Base-by-base conservation (phyloP, 495 filamentous ascomycete species). In the Hypoxylon lienhwacheense region DNA sequence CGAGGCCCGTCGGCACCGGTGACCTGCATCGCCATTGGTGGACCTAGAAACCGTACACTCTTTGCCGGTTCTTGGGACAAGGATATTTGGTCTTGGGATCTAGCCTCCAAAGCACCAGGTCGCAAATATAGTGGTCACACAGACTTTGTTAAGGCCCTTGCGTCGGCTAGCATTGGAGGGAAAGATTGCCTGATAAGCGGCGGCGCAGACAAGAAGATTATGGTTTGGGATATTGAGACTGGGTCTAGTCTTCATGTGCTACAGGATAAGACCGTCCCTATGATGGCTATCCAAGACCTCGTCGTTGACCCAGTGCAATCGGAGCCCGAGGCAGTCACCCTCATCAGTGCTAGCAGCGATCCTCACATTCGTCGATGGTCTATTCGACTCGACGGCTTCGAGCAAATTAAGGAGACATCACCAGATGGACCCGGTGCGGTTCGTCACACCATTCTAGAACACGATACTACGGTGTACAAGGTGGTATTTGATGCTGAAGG, bases 1-100 rank as follows among this genome's bases (percentile, higher is more conserved):
- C 81, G 80, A 66, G 91, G 88, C 7, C 90, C 90, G 11, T 80
- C 78, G 20, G 84, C 90, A 8, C 93, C 93, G 1, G 66, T 95
- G 16, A 90, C 89, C 16, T 87, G 84, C 56, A 66, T 97, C 37
- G 85, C 85, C 20, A 73, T 96, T 22, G 84, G 85, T 21, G 76
- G 81, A 0, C 48, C 64, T 7, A 71, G 73, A 41, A 75, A 73
- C 31, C 72, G 73, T 16, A 81, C 79, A 1, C 55, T 97, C 37
- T 97, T 90, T 68, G 89, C 88, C 20, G 91, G 90, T 17, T 89
- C 85, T 54, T 98, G 93, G 93, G 91, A 98, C 74, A 96, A 95
- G 69, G 75, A 78, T 16, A 79, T 97, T 32, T 96, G 85, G 83
- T 87, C 88, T 24, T 96, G 88, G 88, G 77, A 86, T 56, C 73